These are phyloP conservation scores for Apophysomyces sp. DNA, from an alignment of 371 early-diverging fungal species.

Conservation along the genomic window DNA sequence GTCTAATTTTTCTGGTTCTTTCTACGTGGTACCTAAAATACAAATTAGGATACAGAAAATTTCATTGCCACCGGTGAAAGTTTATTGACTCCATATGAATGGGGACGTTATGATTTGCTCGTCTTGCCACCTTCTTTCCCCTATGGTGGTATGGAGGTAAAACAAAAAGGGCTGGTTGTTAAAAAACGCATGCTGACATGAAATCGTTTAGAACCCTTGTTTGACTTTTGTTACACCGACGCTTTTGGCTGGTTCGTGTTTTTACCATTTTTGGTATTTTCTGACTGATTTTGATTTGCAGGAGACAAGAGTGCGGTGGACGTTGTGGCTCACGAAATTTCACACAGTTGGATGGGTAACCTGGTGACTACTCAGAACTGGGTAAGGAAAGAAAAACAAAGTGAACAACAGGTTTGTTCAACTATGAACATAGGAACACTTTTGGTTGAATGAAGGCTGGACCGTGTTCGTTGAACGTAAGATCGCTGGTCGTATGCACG, in stretches of 20 bases:
- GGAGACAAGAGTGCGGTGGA: constrained; percentile 91
- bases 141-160: constrained; percentile 95
- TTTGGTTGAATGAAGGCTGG: constrained; percentile 96
- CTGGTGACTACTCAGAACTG: constrained; percentile 91
- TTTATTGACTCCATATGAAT: constrained; percentile 88
- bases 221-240: constrained; percentile 88
- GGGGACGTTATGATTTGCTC: constrained; percentile 96
- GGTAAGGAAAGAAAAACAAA: constrained; percentile 40
- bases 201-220: constrained; percentile 77
- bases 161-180: not conserved
- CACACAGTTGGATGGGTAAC: constrained; percentile 98
- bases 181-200: not conserved
- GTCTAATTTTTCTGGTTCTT: not conserved
- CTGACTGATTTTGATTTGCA: not conserved
- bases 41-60: constrained; percentile 77
- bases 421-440: constrained; percentile 51
- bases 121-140: constrained; percentile 86
- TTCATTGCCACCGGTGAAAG: constrained; percentile 86
- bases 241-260: constrained; percentile 74
- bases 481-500: constrained; percentile 82
- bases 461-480: constrained; percentile 95
- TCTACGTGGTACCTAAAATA: not conserved
- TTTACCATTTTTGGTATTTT: not conserved
- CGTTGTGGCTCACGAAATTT: constrained; percentile 97
- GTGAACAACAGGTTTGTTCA: not conserved